Base-by-base conservation (phyloP, 805 yeast species). In the Cyberlindnera veronae region DNA sequence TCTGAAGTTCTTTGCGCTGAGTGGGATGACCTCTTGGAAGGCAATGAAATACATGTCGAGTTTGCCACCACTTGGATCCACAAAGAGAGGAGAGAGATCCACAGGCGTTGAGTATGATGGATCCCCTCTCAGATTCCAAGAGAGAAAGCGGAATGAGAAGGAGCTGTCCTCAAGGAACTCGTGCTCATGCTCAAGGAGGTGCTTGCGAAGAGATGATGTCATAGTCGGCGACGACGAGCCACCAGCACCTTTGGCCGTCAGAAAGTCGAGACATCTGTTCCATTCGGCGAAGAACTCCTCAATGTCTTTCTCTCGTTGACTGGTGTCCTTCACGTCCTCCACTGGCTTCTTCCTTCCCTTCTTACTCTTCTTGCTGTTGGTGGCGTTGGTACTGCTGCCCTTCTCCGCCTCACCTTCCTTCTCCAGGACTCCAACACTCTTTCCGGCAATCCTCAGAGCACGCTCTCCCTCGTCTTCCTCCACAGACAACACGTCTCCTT, bases 1-100 rank as follows among this genome's bases (percentile, higher is more conserved):
- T n/a, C 67, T 55, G 32, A 69, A 51, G 12, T 55, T 54, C 34
- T 49, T 49, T 3, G 76, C 67, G n/a, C 63, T 66, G 34, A 75
- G 55, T 3, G 77, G 71, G 3, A 76, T 64, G 0, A 77, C 67
- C 48, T 76, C 81, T 50, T 76, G 81, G 32, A 76, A 59, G 6
- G 69, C 68, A 5, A 76, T 45, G 6, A 72, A 60, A 39, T 68
- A 66, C 1, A 76, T 32, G 45, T 69, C 73, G 11, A 58, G 43
- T 17, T 9, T 23, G 6, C 13, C 10, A 4, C 19, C 29, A 3
- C 29, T 38, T 13, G 6, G 6, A 3, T 8, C 33, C 5, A 15
- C 16, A 21, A 45, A 45, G 14, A 56, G 21, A 11, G 34, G 34
- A 1, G 58, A 34, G 7, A 59, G 22, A 32, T 53, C 50, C 3